Conservation (phyloP, 345 rosid genomes). For the Murraya paniculata region DNA sequence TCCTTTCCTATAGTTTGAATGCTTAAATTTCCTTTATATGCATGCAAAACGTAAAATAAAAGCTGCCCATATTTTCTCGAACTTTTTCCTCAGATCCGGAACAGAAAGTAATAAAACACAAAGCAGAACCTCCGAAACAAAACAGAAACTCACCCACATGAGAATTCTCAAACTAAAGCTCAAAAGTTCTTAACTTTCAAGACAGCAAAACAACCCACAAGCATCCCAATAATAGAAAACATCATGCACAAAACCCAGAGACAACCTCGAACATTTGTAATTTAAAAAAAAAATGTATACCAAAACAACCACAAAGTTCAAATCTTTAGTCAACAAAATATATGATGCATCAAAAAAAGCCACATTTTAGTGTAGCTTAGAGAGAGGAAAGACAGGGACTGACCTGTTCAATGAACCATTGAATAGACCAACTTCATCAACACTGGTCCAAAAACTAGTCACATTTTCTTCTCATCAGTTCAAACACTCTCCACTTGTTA, state of each 20-base stretch:
- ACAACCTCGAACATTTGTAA: not conserved
- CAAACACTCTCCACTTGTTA: slow-evolving; percentile 15
- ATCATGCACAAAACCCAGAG: slow-evolving; percentile 6
- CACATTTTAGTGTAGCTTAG: not conserved
- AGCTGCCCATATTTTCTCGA: not conserved
- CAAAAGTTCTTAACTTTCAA: not conserved
- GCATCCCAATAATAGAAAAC: not conserved
- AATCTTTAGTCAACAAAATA: not conserved
- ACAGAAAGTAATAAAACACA: slow-evolving; percentile 9
- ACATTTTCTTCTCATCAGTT: slow-evolving; percentile 17
- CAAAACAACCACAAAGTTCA: not conserved
- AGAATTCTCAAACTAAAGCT: slow-evolving; percentile 8
- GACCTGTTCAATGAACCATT: slow-evolving; percentile 25
- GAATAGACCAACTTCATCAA: slow-evolving; percentile 6
- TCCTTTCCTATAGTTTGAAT: not conserved
- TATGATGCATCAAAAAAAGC: slow-evolving; percentile 11
- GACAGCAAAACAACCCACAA: slow-evolving; percentile 1
- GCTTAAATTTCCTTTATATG: not conserved
- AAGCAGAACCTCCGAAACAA: slow-evolving; percentile 8
- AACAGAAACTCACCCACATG: slow-evolving; percentile 8
- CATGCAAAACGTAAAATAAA: not conserved
- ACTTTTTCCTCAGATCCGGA: slow-evolving; percentile 16
- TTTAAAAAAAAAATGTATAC: not conserved
- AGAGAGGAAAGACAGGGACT: slow-evolving; percentile 5
- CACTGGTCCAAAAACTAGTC: slow-evolving; percentile 18